These are phyloP conservation scores for Fusarium temperatum DNA, from an alignment of 2,329 filamentous ascomycete genomes.

Conservation along the genomic window DNA sequence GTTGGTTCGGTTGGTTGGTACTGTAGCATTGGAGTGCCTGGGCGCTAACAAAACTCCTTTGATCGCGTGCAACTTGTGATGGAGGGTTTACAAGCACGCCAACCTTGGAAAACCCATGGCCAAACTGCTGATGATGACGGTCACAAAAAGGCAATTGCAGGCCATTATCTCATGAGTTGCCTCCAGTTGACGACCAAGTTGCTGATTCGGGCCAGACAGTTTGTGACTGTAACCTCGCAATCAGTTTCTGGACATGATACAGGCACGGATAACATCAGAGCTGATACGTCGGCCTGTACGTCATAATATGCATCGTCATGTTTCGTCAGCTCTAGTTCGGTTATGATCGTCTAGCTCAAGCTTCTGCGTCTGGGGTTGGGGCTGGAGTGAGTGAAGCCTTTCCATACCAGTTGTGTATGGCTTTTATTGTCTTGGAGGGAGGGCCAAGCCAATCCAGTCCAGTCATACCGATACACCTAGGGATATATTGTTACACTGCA, in stretches of 20 bases:
- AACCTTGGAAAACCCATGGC: neutral
- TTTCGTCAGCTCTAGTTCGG: slow-evolving; percentile 34
- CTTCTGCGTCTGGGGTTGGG: slow-evolving; percentile 12
- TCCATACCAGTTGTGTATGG: slow-evolving; percentile 2
- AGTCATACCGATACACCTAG: neutral
- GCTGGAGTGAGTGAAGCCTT: neutral
- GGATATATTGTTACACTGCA: neutral
- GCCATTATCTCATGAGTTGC: neutral
- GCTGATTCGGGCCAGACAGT: neutral
- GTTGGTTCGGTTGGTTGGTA: neutral
- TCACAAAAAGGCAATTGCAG: neutral
- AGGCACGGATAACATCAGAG: slow-evolving; percentile 14
- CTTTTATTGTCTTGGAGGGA: neutral
- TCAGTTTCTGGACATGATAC: neutral
- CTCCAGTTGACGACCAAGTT: neutral
- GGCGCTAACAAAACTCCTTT: slow-evolving; percentile 33
- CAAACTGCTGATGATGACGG: slow-evolving; percentile 21
- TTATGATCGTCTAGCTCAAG: slow-evolving; percentile 30
- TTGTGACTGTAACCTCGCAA: neutral
- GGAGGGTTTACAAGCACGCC: slow-evolving; percentile 14
- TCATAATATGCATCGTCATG: slow-evolving; percentile 35
- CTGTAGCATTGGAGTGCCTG: slow-evolving; percentile 2
- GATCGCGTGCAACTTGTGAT: slow-evolving; percentile 23
- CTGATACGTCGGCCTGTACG: slow-evolving; percentile 34
- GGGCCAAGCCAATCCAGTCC: neutral